A percentile compares a stretch with the other conserved stretches of the same genome.
Conservation (phyloP, 208 protist species). For the Trypanosoma mega region DNA sequence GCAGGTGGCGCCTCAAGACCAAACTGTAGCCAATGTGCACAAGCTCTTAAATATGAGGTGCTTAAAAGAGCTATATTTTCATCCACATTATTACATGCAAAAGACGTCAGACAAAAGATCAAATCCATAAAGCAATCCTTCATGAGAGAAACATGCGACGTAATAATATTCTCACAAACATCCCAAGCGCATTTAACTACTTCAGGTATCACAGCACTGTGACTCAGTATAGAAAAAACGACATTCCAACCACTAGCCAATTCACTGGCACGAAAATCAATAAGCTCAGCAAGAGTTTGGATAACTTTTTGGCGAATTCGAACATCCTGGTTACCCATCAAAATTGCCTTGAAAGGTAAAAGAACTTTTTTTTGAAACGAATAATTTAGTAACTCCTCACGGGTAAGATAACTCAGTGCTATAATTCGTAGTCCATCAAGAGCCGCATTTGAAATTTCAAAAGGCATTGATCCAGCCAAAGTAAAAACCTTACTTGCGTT, state of each 20-base stretch:
- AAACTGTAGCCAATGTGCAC: constrained; percentile 83
- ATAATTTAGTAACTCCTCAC: constrained; percentile 79
- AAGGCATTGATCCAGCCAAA: constrained; percentile 44
- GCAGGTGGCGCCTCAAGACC: constrained; percentile 64
- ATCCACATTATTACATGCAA: constrained; percentile 52
- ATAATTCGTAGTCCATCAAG: constrained; percentile 71
- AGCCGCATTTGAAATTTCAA: constrained; percentile 35
- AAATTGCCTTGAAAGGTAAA: constrained; percentile 69
- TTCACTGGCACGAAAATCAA: constrained; percentile 64
- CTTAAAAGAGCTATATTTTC: constrained; percentile 59
- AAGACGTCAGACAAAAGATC: constrained; percentile 83
- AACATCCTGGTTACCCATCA: constrained; percentile 69
- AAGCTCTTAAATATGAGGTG: constrained; percentile 73
- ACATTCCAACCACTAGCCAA: constrained; percentile 85
- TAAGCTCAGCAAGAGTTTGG: constrained; percentile 67
- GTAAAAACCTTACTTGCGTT: constrained; percentile 73
- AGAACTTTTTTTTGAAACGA: constrained; percentile 87
- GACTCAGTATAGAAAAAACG: constrained; percentile 79
- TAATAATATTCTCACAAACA: constrained; percentile 63
- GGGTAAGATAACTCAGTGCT: constrained; percentile 71
- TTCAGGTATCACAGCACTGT: constrained; percentile 73
- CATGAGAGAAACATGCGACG: constrained; percentile 51
- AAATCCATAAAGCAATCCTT: constrained; percentile 85
- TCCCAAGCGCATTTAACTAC: constrained; percentile 64
- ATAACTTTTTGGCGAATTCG: constrained; percentile 62